Conservation (phyloP, 148 eudicot species). For the Nepenthes mirabilis region DNA sequence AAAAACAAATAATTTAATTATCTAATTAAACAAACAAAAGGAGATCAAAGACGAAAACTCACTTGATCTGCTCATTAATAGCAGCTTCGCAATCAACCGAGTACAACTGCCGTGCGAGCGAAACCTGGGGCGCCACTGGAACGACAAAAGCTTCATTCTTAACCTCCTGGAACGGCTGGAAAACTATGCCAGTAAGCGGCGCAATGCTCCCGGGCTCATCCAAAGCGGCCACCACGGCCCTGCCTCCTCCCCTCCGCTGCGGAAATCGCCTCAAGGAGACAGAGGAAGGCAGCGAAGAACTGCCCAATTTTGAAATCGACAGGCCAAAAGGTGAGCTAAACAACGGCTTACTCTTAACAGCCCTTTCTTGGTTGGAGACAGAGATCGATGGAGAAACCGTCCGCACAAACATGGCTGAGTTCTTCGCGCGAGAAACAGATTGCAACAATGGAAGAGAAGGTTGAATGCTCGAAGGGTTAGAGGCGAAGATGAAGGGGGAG, state of each 20-base stretch:
- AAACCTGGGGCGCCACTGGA: neutral
- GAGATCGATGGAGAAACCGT: constrained; percentile 1
- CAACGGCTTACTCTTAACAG: constrained; percentile 5
- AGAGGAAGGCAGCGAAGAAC: constrained; percentile 1
- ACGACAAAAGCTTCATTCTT: neutral
- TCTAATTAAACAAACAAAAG: no score
- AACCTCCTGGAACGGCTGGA: neutral
- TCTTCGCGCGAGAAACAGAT: neutral
- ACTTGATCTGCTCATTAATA: neutral
- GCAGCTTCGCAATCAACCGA: neutral
- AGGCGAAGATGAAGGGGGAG: neutral
- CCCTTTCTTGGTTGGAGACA: constrained; percentile 4
- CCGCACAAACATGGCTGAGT: constrained; percentile 6
- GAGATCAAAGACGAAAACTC: no score
- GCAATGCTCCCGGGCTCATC: neutral
- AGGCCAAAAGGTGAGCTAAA: constrained; percentile 1
- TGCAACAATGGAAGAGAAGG: neutral
- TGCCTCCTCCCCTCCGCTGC: constrained; percentile 4
- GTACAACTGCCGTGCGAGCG: neutral
- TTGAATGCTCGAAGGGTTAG: neutral
- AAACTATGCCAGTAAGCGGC: neutral
- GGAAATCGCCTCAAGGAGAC: neutral
- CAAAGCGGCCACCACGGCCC: constrained; percentile 11
- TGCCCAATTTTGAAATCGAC: neutral
- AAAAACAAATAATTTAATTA: no score